Evolutionary conservation across 441 rosid genomes (phyloP).

Genomic region (Flueggea neowawraea): DNA sequence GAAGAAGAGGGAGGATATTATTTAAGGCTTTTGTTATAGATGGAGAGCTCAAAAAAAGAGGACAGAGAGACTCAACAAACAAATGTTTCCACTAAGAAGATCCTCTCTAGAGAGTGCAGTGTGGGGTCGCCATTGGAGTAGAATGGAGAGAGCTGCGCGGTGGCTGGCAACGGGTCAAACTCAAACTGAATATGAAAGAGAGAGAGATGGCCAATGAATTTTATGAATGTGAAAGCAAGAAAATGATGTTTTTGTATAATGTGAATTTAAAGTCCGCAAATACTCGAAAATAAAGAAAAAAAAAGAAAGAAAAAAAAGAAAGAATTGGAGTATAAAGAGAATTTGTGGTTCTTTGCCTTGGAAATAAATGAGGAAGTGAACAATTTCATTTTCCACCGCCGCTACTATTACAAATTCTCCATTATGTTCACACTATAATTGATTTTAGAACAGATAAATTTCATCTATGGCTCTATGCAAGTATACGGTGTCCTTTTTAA

Average conservation of each 20-base stretch:
- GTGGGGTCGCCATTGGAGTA: conserved; percentile 48
- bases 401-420: conserved; percentile 9
- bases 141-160: conserved; percentile 44
- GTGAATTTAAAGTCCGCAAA: conserved; percentile 1
- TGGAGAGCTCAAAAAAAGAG: conserved; percentile 6
- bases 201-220: conserved; percentile 20
- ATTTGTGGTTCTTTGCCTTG: not conserved
- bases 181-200: conserved; percentile 43
- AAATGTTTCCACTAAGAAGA: conserved; percentile 41
- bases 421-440: not conserved
- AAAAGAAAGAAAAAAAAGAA: not conserved
- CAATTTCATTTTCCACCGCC: conserved; percentile 15
- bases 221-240: conserved; percentile 46
- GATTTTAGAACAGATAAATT: too few species aligned
- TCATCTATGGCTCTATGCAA: too few species aligned
- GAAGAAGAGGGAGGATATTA: conserved; percentile 20
- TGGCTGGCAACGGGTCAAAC: conserved; percentile 90
- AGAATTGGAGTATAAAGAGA: not conserved
- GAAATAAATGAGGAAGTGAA: not conserved
- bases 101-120: conserved; percentile 42
- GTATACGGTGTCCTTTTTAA: too few species aligned
- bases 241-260: conserved; percentile 12
- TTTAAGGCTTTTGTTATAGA: conserved; percentile 15
- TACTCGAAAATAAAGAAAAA: not conserved
- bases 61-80: conserved; percentile 9